These are phyloP conservation scores for Mycena latifolia DNA, from an alignment of 768 basidiomycete species.

Conservation along the genomic window DNA sequence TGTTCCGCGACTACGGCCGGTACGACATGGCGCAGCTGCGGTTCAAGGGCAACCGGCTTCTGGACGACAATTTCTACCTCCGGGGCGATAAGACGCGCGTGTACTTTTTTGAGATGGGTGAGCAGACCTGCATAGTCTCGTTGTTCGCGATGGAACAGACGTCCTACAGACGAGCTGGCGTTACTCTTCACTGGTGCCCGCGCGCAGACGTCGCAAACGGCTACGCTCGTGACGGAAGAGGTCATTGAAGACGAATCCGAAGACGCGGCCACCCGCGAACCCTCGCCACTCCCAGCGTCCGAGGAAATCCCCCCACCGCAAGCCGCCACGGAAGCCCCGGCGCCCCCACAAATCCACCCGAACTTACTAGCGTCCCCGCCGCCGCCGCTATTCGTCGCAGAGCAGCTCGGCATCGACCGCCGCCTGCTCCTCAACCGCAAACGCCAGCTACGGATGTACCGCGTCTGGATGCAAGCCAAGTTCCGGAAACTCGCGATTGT, in stretches of 20 bases:
- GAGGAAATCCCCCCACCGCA: constrained; percentile 11
- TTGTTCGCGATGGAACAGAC: not conserved
- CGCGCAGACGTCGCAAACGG: constrained; percentile 48
- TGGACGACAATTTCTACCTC: constrained; percentile 96
- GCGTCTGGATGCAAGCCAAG: constrained; percentile 94
- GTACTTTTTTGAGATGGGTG: constrained; percentile 95
- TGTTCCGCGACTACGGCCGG: constrained; percentile 95
- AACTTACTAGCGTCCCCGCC: constrained; percentile 56
- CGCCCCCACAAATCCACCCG: constrained; percentile 47
- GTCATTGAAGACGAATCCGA: constrained; percentile 51
- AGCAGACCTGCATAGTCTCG: constrained; percentile 28
- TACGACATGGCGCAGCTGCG: constrained; percentile 95
- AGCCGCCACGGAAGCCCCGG: not conserved
- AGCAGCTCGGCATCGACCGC: constrained; percentile 90
- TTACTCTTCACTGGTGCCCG: constrained; percentile 80
- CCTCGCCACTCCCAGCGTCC: constrained; percentile 10
- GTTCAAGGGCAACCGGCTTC: constrained; percentile 88
- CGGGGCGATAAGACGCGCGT: constrained; percentile 98
- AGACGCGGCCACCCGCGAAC: too few species aligned
- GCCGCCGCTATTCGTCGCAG: constrained; percentile 80
- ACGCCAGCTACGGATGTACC: constrained; percentile 95
- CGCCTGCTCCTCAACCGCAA: constrained; percentile 94
- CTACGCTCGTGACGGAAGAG: constrained; percentile 48
- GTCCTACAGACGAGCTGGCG: constrained; percentile 79
- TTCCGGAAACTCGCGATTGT: constrained; percentile 71